These are phyloP conservation scores for Teunomyces kruisii DNA, from an alignment of 805 yeast species.

Conservation along the genomic window DNA sequence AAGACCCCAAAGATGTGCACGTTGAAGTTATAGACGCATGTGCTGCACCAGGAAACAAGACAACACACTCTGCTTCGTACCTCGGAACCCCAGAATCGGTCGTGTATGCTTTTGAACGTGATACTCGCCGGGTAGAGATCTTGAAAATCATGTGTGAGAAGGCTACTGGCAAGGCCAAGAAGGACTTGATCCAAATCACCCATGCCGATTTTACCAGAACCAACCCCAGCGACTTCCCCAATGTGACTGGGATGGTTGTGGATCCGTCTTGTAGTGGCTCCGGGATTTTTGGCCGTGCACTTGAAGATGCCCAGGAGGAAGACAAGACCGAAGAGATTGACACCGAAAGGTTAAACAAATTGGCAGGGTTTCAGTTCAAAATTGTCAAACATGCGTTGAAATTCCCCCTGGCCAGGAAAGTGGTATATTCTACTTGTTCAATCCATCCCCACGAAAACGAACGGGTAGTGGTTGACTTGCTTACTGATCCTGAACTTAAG, in stretches of 20 bases:
- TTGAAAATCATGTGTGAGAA: constrained; percentile 73
- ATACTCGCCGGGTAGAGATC: constrained; percentile 65
- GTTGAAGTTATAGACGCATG: constrained; percentile 84
- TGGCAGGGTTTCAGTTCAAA: constrained; percentile 83
- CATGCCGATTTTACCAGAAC: constrained; percentile 66
- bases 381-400: constrained; percentile 86
- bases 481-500: constrained; percentile 64
- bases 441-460: constrained; percentile 94
- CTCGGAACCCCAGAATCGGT: constrained; percentile 38
- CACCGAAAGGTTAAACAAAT: constrained; percentile 62
- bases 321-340: constrained; percentile 51
- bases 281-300: constrained; percentile 91
- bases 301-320: constrained; percentile 47
- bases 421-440: constrained; percentile 95
- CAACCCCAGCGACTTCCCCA: constrained; percentile 56
- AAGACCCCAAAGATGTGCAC: constrained; percentile 49
- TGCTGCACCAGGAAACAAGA: constrained; percentile 98
- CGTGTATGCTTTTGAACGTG: constrained; percentile 87
- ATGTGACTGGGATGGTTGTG: constrained; percentile 78
- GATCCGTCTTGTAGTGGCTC: constrained; percentile 99
- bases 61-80: constrained; percentile 83
- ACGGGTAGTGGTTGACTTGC: constrained; percentile 77
- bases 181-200: constrained; percentile 46
- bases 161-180: constrained; percentile 47
- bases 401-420: constrained; percentile 72